A percentile compares a stretch with the other conserved stretches of the same genome.
Evolutionary conservation across 495 filamentous ascomycete genomes (phyloP).

Genomic region (Penicillium soppii): DNA sequence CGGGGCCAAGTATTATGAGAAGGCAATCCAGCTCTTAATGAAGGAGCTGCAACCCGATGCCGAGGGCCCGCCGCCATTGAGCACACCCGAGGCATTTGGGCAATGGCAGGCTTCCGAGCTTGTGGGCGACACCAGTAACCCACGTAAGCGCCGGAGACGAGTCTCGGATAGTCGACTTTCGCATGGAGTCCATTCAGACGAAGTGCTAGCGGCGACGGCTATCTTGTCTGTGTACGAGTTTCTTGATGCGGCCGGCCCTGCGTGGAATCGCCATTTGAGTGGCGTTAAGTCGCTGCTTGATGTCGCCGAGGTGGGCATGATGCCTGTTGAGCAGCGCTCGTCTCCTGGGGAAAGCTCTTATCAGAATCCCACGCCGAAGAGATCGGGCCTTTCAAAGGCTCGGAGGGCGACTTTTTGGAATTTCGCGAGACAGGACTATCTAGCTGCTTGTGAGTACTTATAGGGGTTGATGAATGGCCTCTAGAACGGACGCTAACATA

Average conservation of each 20-base stretch:
- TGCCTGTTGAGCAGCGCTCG: constrained; percentile 49
- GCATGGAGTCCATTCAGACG: constrained; percentile 53
- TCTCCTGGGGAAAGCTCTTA: constrained; percentile 35
- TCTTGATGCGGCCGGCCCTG: constrained; percentile 57
- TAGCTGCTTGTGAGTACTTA: constrained; percentile 58
- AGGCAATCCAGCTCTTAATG: constrained; percentile 60
- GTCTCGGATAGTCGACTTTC: constrained; percentile 40
- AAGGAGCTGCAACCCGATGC: constrained; percentile 53
- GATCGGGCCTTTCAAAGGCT: constrained; percentile 49
- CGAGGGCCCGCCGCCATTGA: constrained; percentile 35
- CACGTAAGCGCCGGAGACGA: constrained; percentile 41
- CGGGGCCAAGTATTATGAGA: constrained; percentile 63
- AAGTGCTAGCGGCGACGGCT: constrained; percentile 60
- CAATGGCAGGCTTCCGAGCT: constrained; percentile 40
- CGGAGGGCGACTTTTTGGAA: constrained; percentile 64
- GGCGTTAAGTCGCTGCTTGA: constrained; percentile 63
- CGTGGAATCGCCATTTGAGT: constrained; percentile 64
- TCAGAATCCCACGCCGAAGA: constrained; percentile 27
- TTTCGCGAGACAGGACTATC: constrained; percentile 63
- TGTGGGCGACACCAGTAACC: constrained; percentile 28
- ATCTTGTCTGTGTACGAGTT: constrained; percentile 67
- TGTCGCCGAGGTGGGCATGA: constrained; percentile 63
- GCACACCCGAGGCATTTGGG: constrained; percentile 35
- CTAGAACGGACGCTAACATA: constrained; percentile 3
- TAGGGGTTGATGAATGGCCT: neutral